Conservation (phyloP, 1,284 basidiomycete species). For the Puccinia triticina region DNA sequence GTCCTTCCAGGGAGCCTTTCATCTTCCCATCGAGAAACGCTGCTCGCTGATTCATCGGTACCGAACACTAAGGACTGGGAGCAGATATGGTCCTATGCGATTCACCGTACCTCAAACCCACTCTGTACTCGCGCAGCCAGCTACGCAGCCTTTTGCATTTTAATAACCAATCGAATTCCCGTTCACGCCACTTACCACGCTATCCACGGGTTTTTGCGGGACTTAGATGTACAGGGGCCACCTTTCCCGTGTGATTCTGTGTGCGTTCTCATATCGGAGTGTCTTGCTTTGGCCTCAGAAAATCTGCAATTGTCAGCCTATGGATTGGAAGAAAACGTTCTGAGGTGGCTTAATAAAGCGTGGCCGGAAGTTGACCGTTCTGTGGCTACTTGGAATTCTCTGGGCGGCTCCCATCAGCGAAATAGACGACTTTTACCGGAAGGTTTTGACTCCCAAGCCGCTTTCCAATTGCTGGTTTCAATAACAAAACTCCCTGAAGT, state of each 20-base stretch:
- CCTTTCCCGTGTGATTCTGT: slow-evolving; percentile 80
- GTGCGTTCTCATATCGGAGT: slow-evolving; percentile 72
- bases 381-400: slow-evolving; percentile 4
- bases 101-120: slow-evolving; percentile 71
- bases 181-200: slow-evolving; percentile 68
- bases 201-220: slow-evolving; percentile 74
- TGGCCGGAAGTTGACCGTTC: slow-evolving; percentile 68
- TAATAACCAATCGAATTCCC: slow-evolving; percentile 64
- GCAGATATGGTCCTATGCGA: slow-evolving; percentile 76
- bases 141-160: slow-evolving; percentile 70
- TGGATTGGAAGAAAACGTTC: slow-evolving; percentile 78
- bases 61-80: slow-evolving; percentile 67
- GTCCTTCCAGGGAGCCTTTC: slow-evolving; percentile 9
- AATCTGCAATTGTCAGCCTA: slow-evolving; percentile 77
- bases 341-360: slow-evolving; percentile 76
- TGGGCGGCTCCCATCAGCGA: slow-evolving; percentile 5
- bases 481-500: slow-evolving; percentile 19
- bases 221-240: slow-evolving; percentile 84
- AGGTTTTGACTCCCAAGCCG: slow-evolving; percentile 38
- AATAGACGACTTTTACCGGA: slow-evolving; percentile 10
- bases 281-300: slow-evolving; percentile 70
- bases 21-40: slow-evolving; percentile 52
- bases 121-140: slow-evolving; percentile 76
- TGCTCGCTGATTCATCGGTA: slow-evolving; percentile 53
- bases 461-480: slow-evolving; percentile 10